A percentile compares a stretch with the other conserved stretches of the same genome.
Conservation (phyloP, 345 rosid genomes). For the Anastatica hierochuntica region DNA sequence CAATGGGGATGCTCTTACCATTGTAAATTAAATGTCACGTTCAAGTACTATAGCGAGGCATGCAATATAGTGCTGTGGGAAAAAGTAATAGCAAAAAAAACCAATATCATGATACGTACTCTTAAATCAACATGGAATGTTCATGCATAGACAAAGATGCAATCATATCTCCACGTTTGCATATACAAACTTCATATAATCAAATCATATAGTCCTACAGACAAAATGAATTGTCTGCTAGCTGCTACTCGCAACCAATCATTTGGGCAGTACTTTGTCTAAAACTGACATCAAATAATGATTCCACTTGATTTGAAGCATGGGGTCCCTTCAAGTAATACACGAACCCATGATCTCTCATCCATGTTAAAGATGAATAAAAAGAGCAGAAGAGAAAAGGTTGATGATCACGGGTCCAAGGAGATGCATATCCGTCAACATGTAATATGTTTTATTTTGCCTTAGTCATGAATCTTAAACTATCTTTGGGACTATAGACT, state of each 20-base stretch:
- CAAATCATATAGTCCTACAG: slow-evolving; percentile 8
- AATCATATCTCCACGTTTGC: slow-evolving; percentile 30
- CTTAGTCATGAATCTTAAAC: no score
- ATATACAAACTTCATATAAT: background rate
- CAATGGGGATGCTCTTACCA: no score
- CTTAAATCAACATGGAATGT: slow-evolving; percentile 21
- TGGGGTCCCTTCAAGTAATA: no score
- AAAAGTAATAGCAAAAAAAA: slow-evolving; percentile 21
- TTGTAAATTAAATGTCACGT: slow-evolving; percentile 2
- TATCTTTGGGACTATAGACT: no score
- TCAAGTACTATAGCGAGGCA: slow-evolving; percentile 19
- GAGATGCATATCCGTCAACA: no score
- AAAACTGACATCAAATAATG: background rate
- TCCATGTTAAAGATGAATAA: no score
- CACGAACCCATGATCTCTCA: no score
- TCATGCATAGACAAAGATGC: slow-evolving; percentile 19
- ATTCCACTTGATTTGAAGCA: no score
- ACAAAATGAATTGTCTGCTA: slow-evolving; percentile 16
- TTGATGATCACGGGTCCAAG: no score
- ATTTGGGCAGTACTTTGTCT: slow-evolving; percentile 17
- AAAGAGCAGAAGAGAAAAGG: no score
- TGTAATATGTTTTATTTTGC: no score
- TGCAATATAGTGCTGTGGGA: slow-evolving; percentile 18
- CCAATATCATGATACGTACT: slow-evolving; percentile 14
- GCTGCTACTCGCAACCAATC: slow-evolving; percentile 14